These are phyloP conservation scores for Tetrahymena elliotti DNA, from an alignment of 73 alveolate genomes.

Conservation along the genomic window DNA sequence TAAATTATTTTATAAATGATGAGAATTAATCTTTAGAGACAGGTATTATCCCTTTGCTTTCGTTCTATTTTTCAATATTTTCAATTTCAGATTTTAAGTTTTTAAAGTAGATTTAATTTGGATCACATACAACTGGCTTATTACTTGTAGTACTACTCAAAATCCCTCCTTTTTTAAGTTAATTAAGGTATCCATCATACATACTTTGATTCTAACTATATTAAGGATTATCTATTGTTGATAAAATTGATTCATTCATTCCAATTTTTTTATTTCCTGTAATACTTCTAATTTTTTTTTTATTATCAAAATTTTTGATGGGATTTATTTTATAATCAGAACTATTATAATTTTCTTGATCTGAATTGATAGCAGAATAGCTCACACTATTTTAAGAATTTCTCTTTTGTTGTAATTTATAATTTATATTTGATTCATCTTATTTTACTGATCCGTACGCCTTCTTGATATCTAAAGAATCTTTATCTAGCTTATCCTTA, in stretches of 20 bases:
- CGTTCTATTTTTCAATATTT: background rate
- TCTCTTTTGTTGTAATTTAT: background rate
- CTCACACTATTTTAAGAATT: background rate
- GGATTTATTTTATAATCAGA: background rate
- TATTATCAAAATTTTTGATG: background rate
- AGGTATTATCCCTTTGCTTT: background rate
- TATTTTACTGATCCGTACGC: background rate
- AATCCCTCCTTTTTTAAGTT: background rate
- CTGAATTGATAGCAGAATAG: background rate
- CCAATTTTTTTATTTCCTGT: background rate
- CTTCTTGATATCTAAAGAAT: background rate
- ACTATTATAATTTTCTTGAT: background rate
- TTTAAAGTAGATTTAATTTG: background rate
- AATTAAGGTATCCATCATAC: background rate
- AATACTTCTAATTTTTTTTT: background rate
- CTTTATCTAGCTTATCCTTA: background rate
- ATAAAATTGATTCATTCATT: background rate
- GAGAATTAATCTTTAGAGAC: background rate
- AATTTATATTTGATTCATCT: background rate
- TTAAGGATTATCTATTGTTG: background rate
- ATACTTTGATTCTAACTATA: background rate
- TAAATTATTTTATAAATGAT: background rate
- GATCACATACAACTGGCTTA: background rate
- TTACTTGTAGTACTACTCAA: background rate
- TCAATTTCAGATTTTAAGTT: background rate